Base-by-base conservation (phyloP, 2,329 filamentous ascomycete species). In the Apiospora kogelbergensis region DNA sequence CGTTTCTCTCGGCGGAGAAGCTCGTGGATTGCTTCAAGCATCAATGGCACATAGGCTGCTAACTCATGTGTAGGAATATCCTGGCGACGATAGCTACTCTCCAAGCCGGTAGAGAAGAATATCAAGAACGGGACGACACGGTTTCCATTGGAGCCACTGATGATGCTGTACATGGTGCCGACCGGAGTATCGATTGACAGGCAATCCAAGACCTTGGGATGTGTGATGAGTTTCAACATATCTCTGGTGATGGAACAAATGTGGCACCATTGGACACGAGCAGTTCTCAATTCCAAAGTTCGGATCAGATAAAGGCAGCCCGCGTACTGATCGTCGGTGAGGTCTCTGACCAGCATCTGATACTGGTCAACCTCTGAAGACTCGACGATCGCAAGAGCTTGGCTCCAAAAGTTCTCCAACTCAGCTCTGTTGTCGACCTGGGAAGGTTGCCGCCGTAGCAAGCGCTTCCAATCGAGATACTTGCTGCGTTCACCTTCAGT, bases 381-480 rank as follows among this genome's bases (percentile, higher is more conserved):
- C 24, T 53, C 24, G 24, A 53, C 5, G 15, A 53, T 30, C 3
- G 0, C 24, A 17, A 53, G 48, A 20, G 48, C 48, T 30, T 53
- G 48, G 24, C 24, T 30, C 48, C 48, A 53, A 15, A 53, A 53
- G 15, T 78, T 76, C 60, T 79, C 76, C 22, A 72, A 74, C 13
- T 67, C 74, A 7, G 74, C 75, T 9, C 74, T 53, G 44, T 80
- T 77, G 17, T 76, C 75, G 15, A 76, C 76, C 6, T n/a, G 17
- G 7, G 33, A 3, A 20, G 48, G 48, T 26, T 48, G 60, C 60
- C 69, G 72, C 2, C 57, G 53, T 15, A 74, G 67, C 37, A 75
- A 68, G 17, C 63, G 67, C 37, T 70, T 71, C 80, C 5, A 81
- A 81, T 2, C 88, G 86, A 71, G 81, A 84, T 40, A 82, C 84